A percentile compares a stretch with the other conserved stretches of the same genome.
phyloP scores from a whole-genome alignment of 352 stramenopile genomes.

The Phytophthora sansomeana region DNA sequence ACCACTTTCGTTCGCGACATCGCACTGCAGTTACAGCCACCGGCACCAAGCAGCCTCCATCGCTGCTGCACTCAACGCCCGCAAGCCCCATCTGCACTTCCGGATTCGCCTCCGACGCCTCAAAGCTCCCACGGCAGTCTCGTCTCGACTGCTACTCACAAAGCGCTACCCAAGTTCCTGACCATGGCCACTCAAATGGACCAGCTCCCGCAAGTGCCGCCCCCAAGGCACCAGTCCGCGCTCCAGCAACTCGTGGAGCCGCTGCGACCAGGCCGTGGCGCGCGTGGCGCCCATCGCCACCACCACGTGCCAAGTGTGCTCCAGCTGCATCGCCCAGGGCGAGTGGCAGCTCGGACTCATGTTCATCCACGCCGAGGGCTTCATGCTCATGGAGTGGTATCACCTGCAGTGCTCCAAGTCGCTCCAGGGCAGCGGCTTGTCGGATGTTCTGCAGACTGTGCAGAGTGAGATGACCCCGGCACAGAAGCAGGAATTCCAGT shows the following conservation, averaged over 20 bases:
- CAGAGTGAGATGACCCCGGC: slow-evolving; percentile 69
- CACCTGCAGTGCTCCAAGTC: slow-evolving; percentile 68
- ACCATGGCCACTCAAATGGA: slow-evolving; percentile 54
- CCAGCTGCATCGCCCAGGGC: slow-evolving; percentile 61
- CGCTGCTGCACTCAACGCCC: not conserved
- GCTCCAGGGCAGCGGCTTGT: slow-evolving; percentile 59
- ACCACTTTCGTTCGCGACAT: slow-evolving; percentile 36
- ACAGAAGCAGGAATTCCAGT: slow-evolving; percentile 64
- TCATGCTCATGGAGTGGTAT: slow-evolving; percentile 91
- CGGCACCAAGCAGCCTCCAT: slow-evolving; percentile 12
- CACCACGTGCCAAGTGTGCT: slow-evolving; percentile 83
- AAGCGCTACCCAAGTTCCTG: slow-evolving; percentile 8
- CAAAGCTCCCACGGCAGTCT: slow-evolving; percentile 24
- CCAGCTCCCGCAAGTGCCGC: slow-evolving; percentile 44
- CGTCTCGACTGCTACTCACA: slow-evolving; percentile 20
- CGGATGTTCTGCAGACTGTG: slow-evolving; percentile 63
- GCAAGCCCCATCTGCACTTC: slow-evolving; percentile 38
- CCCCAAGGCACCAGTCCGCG: slow-evolving; percentile 46
- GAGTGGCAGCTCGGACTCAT: slow-evolving; percentile 83
- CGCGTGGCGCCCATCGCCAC: slow-evolving; percentile 76
- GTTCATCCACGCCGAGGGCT: slow-evolving; percentile 88
- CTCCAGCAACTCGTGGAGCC: slow-evolving; percentile 72
- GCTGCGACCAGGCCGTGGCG: slow-evolving; percentile 82
- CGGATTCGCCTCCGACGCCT: slow-evolving; percentile 17
- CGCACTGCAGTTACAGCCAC: slow-evolving; percentile 12